Percentiles rank a stretch among this genome's conserved stretches.
Evolutionary conservation across 768 basidiomycete species (phyloP).

Genomic region (Collybiopsis confluens): DNA sequence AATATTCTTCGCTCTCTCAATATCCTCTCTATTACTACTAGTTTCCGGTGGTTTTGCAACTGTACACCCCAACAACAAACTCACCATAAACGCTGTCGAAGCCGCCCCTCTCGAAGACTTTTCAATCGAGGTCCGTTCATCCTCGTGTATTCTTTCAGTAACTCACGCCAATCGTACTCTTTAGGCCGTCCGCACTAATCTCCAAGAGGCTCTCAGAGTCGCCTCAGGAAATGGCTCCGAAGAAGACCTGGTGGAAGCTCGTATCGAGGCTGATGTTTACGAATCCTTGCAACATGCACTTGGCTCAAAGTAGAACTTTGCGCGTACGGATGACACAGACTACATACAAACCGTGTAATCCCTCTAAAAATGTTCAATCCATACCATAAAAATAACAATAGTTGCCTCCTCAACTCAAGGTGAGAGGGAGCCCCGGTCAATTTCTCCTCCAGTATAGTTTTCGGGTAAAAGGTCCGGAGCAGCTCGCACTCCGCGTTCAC

Average conservation of each 20-base stretch:
- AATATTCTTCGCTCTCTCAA: too few relatives aligned
- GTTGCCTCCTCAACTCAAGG: not conserved
- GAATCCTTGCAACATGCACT: slow-evolving; percentile 92
- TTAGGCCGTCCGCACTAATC: slow-evolving; percentile 85
- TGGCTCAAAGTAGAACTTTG: slow-evolving; percentile 38
- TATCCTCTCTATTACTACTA: too few relatives aligned
- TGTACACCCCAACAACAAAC: slow-evolving; percentile 93
- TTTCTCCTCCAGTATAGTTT: slow-evolving; percentile 47
- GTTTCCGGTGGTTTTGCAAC: slow-evolving; percentile 97
- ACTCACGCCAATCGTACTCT: slow-evolving; percentile 8
- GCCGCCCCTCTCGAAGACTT: slow-evolving; percentile 90
- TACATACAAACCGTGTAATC: not conserved
- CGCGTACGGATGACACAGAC: not conserved
- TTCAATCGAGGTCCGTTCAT: slow-evolving; percentile 70
- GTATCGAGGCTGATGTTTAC: slow-evolving; percentile 93
- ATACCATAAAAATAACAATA: slow-evolving; percentile 5
- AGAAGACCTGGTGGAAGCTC: slow-evolving; percentile 89
- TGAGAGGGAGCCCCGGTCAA: slow-evolving; percentile 40
- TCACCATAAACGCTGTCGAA: slow-evolving; percentile 97
- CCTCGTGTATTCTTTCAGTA: not conserved
- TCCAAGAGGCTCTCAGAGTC: slow-evolving; percentile 84
- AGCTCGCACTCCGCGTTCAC: slow-evolving; percentile 63
- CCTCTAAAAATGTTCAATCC: not conserved
- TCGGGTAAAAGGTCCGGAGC: slow-evolving; percentile 62
- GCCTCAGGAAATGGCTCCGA: slow-evolving; percentile 82